These are phyloP conservation scores for Schizophyllum commune DNA, from an alignment of 1,284 basidiomycete species.

Conservation along the genomic window DNA sequence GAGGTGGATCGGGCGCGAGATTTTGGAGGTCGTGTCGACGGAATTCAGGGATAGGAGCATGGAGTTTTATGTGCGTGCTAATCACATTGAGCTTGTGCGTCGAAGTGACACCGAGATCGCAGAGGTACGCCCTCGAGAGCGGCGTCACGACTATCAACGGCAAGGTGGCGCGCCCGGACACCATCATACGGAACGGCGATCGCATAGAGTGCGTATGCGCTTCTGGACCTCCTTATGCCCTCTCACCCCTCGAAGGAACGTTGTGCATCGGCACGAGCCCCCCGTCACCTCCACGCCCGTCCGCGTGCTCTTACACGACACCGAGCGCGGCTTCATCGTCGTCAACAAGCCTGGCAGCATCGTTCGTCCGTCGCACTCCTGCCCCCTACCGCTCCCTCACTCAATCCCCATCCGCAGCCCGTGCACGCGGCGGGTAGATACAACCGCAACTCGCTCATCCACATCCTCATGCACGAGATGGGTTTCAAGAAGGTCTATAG, in stretches of 20 bases:
- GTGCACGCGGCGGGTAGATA: conserved; percentile 88
- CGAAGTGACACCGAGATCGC: neutral
- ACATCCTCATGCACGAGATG: conserved; percentile 83
- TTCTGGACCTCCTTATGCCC: conserved; percentile 1
- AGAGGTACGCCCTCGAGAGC: conserved; percentile 90
- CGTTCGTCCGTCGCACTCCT: conserved; percentile 39
- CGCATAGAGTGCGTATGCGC: conserved; percentile 67
- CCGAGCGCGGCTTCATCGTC: conserved; percentile 78
- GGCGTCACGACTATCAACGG: conserved; percentile 95
- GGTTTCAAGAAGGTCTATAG: conserved; percentile 80
- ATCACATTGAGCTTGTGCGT: conserved; percentile 1
- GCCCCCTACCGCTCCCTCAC: conserved; percentile 7
- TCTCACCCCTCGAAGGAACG: conserved; percentile 53
- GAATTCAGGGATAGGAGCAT: conserved; percentile 88
- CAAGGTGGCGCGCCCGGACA: conserved; percentile 69
- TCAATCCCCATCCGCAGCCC: conserved; percentile 41
- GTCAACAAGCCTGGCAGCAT: conserved; percentile 95
- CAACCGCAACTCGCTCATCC: conserved; percentile 80
- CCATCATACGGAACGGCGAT: conserved; percentile 83
- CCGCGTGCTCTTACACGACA: conserved; percentile 72
- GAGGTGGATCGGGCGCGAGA: conserved; percentile 80
- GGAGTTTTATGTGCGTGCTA: conserved; percentile 80
- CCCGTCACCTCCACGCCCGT: conserved; percentile 87
- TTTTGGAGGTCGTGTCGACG: conserved; percentile 81
- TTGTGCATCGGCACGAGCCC: conserved; percentile 94